phyloP scores from a whole-genome alignment of 768 basidiomycete species.

The Pulveroboletus sp. region DNA sequence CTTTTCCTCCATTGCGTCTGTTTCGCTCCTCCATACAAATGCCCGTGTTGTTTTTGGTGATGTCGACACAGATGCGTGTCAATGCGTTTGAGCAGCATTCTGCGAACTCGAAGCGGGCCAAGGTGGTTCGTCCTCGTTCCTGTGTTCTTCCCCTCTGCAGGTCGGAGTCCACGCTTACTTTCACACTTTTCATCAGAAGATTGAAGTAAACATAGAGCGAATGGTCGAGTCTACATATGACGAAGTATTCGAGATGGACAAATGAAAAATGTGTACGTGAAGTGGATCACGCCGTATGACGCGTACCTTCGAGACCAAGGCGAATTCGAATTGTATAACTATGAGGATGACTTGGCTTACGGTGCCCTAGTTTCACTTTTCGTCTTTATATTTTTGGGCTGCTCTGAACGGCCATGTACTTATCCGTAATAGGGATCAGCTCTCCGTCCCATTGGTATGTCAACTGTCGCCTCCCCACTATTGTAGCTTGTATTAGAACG shows the following conservation, averaged over 20 bases:
- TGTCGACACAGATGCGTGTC: not conserved
- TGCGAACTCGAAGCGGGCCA: not conserved
- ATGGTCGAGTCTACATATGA: constrained; percentile 17
- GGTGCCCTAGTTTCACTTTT: too few species aligned
- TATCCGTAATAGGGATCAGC: too few species aligned
- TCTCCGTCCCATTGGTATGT: too few species aligned
- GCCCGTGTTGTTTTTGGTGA: not conserved
- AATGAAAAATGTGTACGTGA: not conserved
- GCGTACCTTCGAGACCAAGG: not conserved
- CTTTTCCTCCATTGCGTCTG: not conserved
- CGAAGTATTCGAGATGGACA: not conserved
- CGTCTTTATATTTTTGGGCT: too few species aligned
- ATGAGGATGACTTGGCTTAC: not conserved
- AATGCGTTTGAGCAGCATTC: not conserved
- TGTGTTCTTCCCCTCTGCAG: not conserved
- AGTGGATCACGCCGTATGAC: not conserved
- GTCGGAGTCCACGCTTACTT: not conserved
- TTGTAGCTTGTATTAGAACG: too few species aligned
- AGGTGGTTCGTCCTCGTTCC: constrained; percentile 8
- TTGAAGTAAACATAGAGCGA: constrained; percentile 19
- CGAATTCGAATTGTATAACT: not conserved
- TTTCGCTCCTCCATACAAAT: too few species aligned
- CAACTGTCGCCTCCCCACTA: too few species aligned
- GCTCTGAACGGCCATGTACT: too few species aligned
- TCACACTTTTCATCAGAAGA: not conserved